Conservation (phyloP, 2,329 filamentous ascomycete genomes). For the Lachnellula arida region DNA sequence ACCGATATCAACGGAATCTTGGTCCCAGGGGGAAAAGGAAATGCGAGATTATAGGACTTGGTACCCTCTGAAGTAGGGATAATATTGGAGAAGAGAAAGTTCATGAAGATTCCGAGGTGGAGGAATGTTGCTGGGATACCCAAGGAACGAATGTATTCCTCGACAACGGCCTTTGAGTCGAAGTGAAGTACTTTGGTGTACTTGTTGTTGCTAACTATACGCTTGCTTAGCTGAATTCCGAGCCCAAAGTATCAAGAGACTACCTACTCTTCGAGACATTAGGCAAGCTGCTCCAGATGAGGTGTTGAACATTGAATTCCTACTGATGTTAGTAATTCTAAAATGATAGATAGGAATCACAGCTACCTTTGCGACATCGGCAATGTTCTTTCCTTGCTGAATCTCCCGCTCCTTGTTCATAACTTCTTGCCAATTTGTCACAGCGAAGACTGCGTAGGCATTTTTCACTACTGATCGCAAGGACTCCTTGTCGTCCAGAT, state of each 20-base stretch:
- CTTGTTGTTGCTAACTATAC: slow-evolving; percentile 33
- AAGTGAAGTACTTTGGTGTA: slow-evolving; percentile 35
- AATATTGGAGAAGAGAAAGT: slow-evolving; percentile 12
- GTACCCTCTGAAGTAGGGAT: slow-evolving; percentile 12
- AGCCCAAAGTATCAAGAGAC: background rate
- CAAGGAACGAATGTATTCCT: slow-evolving; percentile 28
- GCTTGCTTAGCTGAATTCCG: background rate
- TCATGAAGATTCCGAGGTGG: slow-evolving; percentile 42
- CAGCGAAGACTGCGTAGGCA: slow-evolving; percentile 20
- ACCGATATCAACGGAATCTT: slow-evolving; percentile 28
- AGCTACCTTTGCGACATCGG: slow-evolving; percentile 24
- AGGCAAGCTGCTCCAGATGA: slow-evolving; percentile 39
- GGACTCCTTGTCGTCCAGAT: slow-evolving; percentile 38
- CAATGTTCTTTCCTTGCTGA: slow-evolving; percentile 32
- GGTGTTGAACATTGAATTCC: slow-evolving; percentile 36
- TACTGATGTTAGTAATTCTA: slow-evolving; percentile 23
- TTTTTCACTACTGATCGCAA: slow-evolving; percentile 29
- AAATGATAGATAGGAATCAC: slow-evolving; percentile 13
- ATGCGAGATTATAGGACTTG: slow-evolving; percentile 16
- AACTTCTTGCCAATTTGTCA: slow-evolving; percentile 25
- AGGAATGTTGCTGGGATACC: slow-evolving; percentile 43
- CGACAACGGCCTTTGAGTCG: slow-evolving; percentile 32
- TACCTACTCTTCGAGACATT: slow-evolving; percentile 30
- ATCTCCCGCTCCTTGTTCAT: slow-evolving; percentile 29
- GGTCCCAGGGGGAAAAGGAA: slow-evolving; percentile 3